These are phyloP conservation scores for Botrytis porri DNA, from an alignment of 2,329 filamentous ascomycete species.

Conservation along the genomic window DNA sequence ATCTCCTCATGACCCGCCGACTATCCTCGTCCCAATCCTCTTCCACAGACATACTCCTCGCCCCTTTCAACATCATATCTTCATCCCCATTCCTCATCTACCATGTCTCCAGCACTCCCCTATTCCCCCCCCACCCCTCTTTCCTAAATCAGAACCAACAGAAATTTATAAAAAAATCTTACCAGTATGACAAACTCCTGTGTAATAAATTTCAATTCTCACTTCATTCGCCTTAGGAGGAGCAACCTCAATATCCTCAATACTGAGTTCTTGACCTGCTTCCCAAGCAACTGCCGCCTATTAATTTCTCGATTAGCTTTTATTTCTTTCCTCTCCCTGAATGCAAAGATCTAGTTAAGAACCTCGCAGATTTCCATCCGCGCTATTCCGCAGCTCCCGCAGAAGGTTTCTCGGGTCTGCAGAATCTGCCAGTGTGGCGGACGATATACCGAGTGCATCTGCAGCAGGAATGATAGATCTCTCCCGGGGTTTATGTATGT, in stretches of 20 bases:
- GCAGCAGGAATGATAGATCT: not conserved
- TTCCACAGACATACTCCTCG: not conserved
- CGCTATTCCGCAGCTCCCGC: not conserved
- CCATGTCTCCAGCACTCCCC: not conserved
- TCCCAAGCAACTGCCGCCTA: constrained; percentile 96
- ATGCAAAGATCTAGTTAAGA: not conserved
- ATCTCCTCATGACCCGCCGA: not conserved
- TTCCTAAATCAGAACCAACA: not conserved
- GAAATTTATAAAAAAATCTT: constrained; percentile 37
- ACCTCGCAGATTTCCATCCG: not conserved
- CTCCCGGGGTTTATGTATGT: not conserved
- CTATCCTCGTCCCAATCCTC: not conserved
- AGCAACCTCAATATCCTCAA: constrained; percentile 90
- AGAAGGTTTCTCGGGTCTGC: not conserved
- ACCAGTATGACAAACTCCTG: constrained; percentile 98
- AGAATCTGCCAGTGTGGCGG: not conserved
- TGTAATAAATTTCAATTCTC: constrained; percentile 95
- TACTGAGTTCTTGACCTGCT: constrained; percentile 80
- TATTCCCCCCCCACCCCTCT: not conserved
- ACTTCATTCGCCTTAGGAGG: constrained; percentile 91
- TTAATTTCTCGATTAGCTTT: constrained; percentile 19
- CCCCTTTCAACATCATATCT: not conserved
- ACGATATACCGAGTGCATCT: not conserved
- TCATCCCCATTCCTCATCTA: no score
- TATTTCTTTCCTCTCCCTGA: not conserved